Evolutionary conservation across 306 rosid species (phyloP).

Genomic region (Rosa persica): DNA sequence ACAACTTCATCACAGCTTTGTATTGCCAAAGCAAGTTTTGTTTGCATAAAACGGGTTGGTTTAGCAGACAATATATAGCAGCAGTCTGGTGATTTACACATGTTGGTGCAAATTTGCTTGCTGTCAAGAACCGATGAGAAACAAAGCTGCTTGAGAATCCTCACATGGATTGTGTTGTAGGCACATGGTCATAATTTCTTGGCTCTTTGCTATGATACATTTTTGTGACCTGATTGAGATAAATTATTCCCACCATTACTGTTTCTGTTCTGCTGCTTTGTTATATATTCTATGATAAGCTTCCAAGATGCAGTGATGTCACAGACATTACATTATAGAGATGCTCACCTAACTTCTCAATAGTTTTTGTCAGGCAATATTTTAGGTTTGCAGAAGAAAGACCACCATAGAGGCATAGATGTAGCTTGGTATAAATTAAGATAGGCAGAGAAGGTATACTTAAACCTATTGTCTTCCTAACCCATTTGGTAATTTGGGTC

Average conservation of each 20-base stretch:
- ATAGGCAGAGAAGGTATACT: not conserved
- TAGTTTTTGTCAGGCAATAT: conserved; percentile 25
- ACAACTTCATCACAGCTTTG: not conserved
- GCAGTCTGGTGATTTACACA: conserved; percentile 22
- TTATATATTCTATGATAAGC: conserved; percentile 6
- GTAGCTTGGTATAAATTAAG: not conserved
- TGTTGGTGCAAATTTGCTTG: conserved; percentile 10
- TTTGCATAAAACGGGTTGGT: conserved; percentile 20
- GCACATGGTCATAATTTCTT: conserved; percentile 26
- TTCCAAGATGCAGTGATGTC: conserved; percentile 18
- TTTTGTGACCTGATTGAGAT: conserved; percentile 21
- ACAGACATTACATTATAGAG: conserved; percentile 12
- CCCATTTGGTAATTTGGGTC: conserved; percentile 32
- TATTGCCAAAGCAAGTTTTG: not conserved
- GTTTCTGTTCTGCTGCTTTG: conserved; percentile 21
- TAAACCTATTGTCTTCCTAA: conserved; percentile 41
- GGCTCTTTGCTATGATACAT: conserved; percentile 31
- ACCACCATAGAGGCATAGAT: conserved; percentile 7
- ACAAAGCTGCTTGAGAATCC: conserved; percentile 28
- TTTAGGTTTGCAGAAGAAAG: conserved; percentile 27
- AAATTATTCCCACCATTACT: conserved; percentile 21
- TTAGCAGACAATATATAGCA: conserved; percentile 3
- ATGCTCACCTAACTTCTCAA: conserved; percentile 6
- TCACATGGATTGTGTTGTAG: conserved; percentile 42
- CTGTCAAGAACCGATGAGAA: not conserved